These are phyloP conservation scores for Tylopilus plumbeoviolaceoides DNA, from an alignment of 768 basidiomycete species.

Conservation along the genomic window DNA sequence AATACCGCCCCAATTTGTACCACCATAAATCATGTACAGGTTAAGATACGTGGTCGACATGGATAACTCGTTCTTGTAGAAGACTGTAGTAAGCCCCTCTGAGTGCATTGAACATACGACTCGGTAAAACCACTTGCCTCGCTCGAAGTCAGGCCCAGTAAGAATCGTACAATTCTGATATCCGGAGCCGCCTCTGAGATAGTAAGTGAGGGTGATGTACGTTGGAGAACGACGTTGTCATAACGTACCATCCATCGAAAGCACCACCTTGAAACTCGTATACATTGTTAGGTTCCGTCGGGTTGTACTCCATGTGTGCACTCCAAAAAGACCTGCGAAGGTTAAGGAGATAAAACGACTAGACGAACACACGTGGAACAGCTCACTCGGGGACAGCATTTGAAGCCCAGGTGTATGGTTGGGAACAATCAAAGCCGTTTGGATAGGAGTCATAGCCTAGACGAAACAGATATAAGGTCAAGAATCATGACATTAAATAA, in stretches of 20 bases:
- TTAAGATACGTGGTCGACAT: conserved; percentile 28
- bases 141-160: conserved; percentile 23
- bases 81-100: conserved; percentile 2
- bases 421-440: conserved; percentile 51
- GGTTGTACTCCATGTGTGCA: conserved; percentile 31
- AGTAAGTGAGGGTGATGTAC: background rate
- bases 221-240: conserved; percentile 20
- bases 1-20: conserved; percentile 60
- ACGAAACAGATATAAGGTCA: background rate
- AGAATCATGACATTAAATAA: background rate
- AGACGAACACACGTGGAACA: background rate
- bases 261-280: conserved; percentile 40
- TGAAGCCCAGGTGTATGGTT: conserved; percentile 43
- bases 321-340: conserved; percentile 33
- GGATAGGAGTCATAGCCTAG: conserved; percentile 36
- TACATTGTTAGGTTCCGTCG: conserved; percentile 19
- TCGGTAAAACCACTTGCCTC: conserved; percentile 9
- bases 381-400: conserved; percentile 39
- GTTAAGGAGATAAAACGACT: background rate
- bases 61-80: conserved; percentile 20
- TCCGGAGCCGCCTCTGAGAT: conserved; percentile 22
- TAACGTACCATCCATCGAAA: conserved; percentile 49
- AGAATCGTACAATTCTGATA: conserved; percentile 19
- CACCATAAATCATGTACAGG: conserved; percentile 59
- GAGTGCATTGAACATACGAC: conserved; percentile 2